Conservation (phyloP, 768 basidiomycete species). For the Phanerochaete sordida region DNA sequence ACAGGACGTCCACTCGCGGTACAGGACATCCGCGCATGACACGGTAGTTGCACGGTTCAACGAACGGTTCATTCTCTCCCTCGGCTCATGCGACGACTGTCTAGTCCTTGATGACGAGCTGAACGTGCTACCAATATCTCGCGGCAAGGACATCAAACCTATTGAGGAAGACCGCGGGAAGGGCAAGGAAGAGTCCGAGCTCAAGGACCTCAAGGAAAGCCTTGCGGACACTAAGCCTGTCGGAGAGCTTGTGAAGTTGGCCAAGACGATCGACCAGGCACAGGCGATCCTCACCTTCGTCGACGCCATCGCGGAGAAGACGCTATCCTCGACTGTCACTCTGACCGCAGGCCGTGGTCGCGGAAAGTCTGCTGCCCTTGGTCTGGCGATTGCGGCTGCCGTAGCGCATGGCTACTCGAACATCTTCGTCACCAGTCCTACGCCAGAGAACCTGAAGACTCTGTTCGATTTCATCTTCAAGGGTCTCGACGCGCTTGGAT, state of each 20-base stretch:
- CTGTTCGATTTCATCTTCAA: constrained; percentile 98
- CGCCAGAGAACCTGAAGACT: constrained; percentile 96
- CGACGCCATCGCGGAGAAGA: constrained; percentile 91
- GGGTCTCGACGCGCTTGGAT: constrained; percentile 90
- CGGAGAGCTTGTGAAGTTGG: constrained; percentile 84
- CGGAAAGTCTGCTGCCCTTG: constrained; percentile 96
- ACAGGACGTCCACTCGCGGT: constrained; percentile 94
- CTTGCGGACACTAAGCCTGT: constrained; percentile 82
- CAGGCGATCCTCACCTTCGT: constrained; percentile 93
- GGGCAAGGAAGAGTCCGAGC: constrained; percentile 55
- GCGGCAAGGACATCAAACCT: constrained; percentile 86
- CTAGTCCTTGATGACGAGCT: constrained; percentile 96
- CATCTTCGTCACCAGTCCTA: constrained; percentile 96
- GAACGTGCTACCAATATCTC: constrained; percentile 94
- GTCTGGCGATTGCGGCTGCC: constrained; percentile 90
- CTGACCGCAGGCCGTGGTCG: constrained; percentile 93
- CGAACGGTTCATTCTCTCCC: constrained; percentile 96
- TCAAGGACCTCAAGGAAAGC: constrained; percentile 75
- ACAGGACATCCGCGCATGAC: constrained; percentile 88
- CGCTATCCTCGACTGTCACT: constrained; percentile 89
- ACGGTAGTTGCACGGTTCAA: constrained; percentile 94
- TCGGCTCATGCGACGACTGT: constrained; percentile 90
- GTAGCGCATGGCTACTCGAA: constrained; percentile 94
- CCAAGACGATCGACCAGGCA: constrained; percentile 93
- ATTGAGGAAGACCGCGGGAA: constrained; percentile 48